Evolutionary conservation across 495 filamentous ascomycete species (phyloP).

Genomic region (Ramalina intermedia): DNA sequence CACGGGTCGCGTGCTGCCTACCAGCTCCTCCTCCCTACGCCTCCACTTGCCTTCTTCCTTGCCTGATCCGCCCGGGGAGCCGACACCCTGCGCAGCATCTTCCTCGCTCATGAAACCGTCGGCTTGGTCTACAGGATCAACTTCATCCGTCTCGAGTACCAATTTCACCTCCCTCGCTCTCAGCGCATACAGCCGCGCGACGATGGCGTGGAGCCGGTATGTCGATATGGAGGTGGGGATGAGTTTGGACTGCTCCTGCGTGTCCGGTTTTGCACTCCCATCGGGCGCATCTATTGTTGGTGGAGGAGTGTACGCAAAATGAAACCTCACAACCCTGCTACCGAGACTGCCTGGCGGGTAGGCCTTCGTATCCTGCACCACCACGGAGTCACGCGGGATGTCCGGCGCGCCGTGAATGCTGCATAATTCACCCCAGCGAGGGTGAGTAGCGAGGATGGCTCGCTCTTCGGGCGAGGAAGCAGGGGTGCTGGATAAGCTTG

Average conservation of each 20-base stretch:
- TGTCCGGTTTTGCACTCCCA: neutral
- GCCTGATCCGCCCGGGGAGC: neutral
- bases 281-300: neutral
- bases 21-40: conserved; percentile 64
- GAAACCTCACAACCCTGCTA: conserved; percentile 51
- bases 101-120: conserved; percentile 38
- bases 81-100: conserved; percentile 33
- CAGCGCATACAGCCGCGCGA: conserved; percentile 53
- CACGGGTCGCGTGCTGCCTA: conserved; percentile 65
- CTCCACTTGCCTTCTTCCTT: conserved; percentile 33
- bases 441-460: conserved; percentile 43
- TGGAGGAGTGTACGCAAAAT: conserved; percentile 32
- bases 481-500: conserved; percentile 49
- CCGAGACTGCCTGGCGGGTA: conserved; percentile 52
- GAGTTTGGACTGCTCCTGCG: conserved; percentile 24
- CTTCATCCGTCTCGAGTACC: conserved; percentile 71
- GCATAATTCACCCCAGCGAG: conserved; percentile 59
- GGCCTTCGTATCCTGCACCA: conserved; percentile 10
- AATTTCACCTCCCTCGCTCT: conserved; percentile 48
- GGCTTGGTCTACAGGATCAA: conserved; percentile 51
- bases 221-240: conserved; percentile 64
- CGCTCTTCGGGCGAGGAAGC: conserved; percentile 30
- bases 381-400: conserved; percentile 22
- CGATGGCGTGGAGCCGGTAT: conserved; percentile 69
- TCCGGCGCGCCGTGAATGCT: conserved; percentile 51